These are phyloP conservation scores for Globisporangium mamillatum DNA, from an alignment of 352 stramenopile species.

Conservation along the genomic window DNA sequence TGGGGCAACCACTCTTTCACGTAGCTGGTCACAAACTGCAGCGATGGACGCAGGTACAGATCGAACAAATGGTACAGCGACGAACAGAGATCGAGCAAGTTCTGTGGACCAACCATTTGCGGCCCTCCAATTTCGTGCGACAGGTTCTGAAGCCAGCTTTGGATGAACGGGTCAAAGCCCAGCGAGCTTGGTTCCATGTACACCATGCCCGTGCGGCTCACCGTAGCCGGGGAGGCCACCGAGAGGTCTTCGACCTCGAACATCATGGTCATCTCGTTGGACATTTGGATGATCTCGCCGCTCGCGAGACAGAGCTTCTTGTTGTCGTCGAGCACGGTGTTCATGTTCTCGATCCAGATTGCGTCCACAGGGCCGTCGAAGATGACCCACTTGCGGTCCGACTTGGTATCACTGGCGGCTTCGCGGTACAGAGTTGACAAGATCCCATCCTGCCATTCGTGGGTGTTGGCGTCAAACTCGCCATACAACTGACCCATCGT, in stretches of 20 bases:
- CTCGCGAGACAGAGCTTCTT: conserved; percentile 94
- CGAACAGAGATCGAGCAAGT: conserved; percentile 47
- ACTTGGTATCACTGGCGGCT: conserved; percentile 83
- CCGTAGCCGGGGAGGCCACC: conserved; percentile 92
- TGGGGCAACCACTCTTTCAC: conserved; percentile 92
- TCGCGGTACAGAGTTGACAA: conserved; percentile 88
- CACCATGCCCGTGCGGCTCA: conserved; percentile 94
- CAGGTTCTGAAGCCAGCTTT: conserved; percentile 86
- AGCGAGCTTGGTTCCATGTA: conserved; percentile 95
- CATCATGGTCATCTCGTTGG: conserved; percentile 96
- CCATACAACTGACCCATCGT: conserved; percentile 96
- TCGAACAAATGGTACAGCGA: conserved; percentile 85
- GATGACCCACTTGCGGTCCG: conserved; percentile 90
- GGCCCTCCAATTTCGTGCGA: conserved; percentile 49
- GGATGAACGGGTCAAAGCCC: conserved; percentile 87
- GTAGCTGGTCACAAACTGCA: conserved; percentile 85
- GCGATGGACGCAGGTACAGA: conserved; percentile 69
- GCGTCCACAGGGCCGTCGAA: conserved; percentile 93
- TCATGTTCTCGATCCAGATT: conserved; percentile 96
- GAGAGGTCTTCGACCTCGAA: conserved; percentile 95
- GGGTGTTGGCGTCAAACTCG: conserved; percentile 93
- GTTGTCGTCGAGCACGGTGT: conserved; percentile 94
- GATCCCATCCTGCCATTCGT: conserved; percentile 95
- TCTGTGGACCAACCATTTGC: conserved; percentile 32
- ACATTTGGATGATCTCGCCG: conserved; percentile 94